These are phyloP conservation scores for Senecio squalidus DNA, from an alignment of 140 eudicot species.

Conservation along the genomic window DNA sequence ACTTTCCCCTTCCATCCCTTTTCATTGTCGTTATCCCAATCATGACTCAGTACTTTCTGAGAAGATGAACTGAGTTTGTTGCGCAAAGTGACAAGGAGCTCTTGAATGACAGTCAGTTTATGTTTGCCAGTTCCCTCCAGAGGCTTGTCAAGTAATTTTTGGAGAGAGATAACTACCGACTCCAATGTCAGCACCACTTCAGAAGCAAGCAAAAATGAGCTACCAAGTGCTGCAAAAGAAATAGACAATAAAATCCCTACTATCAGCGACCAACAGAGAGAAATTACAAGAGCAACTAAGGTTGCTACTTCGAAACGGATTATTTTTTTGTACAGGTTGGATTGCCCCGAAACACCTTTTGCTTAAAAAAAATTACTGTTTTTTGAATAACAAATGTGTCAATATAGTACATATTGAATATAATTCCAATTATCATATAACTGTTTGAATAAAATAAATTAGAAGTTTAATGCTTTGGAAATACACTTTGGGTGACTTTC, in stretches of 20 bases:
- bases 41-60: conserved; percentile 47
- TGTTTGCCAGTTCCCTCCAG: conserved; percentile 41
- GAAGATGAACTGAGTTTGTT: conserved; percentile 56
- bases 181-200: conserved; percentile 65
- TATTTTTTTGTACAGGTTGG: too few relatives aligned
- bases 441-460: not conserved
- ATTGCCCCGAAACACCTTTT: not conserved
- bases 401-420: too few relatives aligned
- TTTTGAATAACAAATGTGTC: too few relatives aligned
- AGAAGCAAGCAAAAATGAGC: conserved; percentile 67
- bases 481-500: not conserved
- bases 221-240: conserved; percentile 47
- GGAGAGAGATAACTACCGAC: conserved; percentile 43
- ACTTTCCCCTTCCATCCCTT: conserved; percentile 60
- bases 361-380: too few relatives aligned
- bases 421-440: too few relatives aligned
- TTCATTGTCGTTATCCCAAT: conserved; percentile 37
- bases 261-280: not conserved
- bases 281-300: not conserved
- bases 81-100: conserved; percentile 40
- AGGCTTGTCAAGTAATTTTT: conserved; percentile 28
- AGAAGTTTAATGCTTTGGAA: not conserved
- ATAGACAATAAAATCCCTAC: not conserved
- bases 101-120: conserved; percentile 21
- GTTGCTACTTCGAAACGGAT: not conserved